Evolutionary conservation across 2,329 filamentous ascomycete species (phyloP).

Genomic region (Truncatella angustata): DNA sequence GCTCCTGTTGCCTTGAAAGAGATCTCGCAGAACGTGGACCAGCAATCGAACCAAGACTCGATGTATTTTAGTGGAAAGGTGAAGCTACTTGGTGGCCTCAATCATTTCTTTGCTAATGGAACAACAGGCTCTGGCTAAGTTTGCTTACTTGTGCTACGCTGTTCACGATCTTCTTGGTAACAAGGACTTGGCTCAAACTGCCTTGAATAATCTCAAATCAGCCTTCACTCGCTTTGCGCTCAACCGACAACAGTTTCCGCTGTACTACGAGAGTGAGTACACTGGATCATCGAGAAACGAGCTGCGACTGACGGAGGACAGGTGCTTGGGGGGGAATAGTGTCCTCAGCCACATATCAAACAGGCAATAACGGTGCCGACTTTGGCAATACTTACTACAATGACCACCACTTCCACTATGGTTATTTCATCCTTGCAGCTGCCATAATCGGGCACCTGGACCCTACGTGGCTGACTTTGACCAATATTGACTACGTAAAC

Average conservation of each 20-base stretch:
- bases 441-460: conserved; percentile 81
- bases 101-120: no score
- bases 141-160: conserved; percentile 66
- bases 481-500: conserved; percentile 79
- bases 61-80: conserved; percentile 94
- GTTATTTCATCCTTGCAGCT: conserved; percentile 86
- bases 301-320: conserved; percentile 25
- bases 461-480: conserved; percentile 63
- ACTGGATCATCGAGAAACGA: neutral
- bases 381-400: conserved; percentile 91
- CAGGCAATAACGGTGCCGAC: conserved; percentile 68
- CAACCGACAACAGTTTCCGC: conserved; percentile 66
- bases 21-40: conserved; percentile 71
- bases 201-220: conserved; percentile 60
- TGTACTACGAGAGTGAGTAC: conserved; percentile 61
- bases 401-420: conserved; percentile 74
- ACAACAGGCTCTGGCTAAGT: conserved; percentile 73
- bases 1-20: conserved; percentile 66
- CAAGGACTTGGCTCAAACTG: conserved; percentile 51
- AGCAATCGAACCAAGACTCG: conserved; percentile 72
- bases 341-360: conserved; percentile 70
- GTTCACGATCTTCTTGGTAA: conserved; percentile 63
- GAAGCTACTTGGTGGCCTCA: conserved; percentile 2
- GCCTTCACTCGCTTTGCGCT: conserved; percentile 65
- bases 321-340: conserved; percentile 77